Evolutionary conservation across 306 rosid species (phyloP), one percentile per base, ranked within the genome.

Genomic region (Carpinus viminea): DNA sequence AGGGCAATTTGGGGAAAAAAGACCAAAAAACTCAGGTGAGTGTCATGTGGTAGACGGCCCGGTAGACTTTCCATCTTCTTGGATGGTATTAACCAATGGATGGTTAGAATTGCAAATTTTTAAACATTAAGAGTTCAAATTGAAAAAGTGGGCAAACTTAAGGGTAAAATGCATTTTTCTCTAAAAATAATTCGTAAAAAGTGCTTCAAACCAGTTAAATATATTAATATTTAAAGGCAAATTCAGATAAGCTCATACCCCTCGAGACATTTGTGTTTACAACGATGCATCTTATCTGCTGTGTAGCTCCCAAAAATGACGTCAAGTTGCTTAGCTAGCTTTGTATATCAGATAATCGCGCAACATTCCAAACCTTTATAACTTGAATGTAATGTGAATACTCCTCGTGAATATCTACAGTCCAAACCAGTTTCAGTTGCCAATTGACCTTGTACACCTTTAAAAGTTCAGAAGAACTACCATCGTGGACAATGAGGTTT

Each of bases 321-420:
- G 56, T 83, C 76, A 57, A 86, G 70, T 80, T 74, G 74, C 62
- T 76, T 81, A 21, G 76, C 78, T 72, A 81, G 34, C 45, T 45
- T 38, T 75, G 81, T 54, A 84, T 17, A 65, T 86, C 82, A 3
- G 79, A 82, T 53, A 75, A 66, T 45, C 80, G 72, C 79, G 80
- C 59, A 46, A 90, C 74, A 83, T 84, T 89, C 87, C 83, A 90
- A 84, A 84, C 78, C 79, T 61, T 86, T 77, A 90, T 60, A 74
- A 84, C 71, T 76, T 88, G 85, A 55, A 79, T 53, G 75, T 70
- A 72, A 68, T 82, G 12, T 43, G 84, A 84, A 28, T 74, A 75
- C 76, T 84, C 91, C 74, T 59, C 12, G 47, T 78, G 17, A 79
- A 83, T 46, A 70, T 90, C 91, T 7, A 84, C 68, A 26, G 87